Evolutionary conservation across 148 eudicot species (phyloP).

Genomic region (Chenopodium berlandieri): DNA sequence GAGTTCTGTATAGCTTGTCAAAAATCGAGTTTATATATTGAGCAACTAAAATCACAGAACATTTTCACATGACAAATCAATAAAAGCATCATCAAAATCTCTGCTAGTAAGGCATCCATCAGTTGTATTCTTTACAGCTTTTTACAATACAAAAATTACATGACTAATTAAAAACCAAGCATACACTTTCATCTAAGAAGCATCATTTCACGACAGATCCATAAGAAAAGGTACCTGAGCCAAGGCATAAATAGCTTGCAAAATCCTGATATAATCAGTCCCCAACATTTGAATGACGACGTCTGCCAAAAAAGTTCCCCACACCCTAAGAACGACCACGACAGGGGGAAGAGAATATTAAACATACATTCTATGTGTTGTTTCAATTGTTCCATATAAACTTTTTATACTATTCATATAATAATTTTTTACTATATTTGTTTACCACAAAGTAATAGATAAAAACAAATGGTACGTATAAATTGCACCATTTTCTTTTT

Average conservation of each 20-base stretch:
- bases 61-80: background rate
- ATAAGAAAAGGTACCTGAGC: constrained; percentile 64
- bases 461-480: too few species aligned
- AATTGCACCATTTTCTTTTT: too few species aligned
- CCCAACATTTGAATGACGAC: constrained; percentile 92
- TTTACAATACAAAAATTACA: background rate
- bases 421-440: too few species aligned
- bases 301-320: constrained; percentile 93
- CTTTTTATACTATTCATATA: too few species aligned
- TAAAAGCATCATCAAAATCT: background rate
- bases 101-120: background rate
- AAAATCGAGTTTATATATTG: background rate
- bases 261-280: constrained; percentile 91
- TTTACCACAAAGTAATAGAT: too few species aligned
- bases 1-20: background rate
- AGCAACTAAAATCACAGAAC: background rate
- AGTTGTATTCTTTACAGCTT: background rate
- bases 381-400: too few species aligned
- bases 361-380: background rate
- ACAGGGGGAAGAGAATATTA: background rate
- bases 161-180: background rate
- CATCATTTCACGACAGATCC: background rate
- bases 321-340: constrained; percentile 48
- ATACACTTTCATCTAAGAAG: background rate
- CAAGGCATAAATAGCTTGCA: constrained; percentile 84